phyloP scores from a whole-genome alignment of 306 rosid genomes.

The Benincasa hispida region DNA sequence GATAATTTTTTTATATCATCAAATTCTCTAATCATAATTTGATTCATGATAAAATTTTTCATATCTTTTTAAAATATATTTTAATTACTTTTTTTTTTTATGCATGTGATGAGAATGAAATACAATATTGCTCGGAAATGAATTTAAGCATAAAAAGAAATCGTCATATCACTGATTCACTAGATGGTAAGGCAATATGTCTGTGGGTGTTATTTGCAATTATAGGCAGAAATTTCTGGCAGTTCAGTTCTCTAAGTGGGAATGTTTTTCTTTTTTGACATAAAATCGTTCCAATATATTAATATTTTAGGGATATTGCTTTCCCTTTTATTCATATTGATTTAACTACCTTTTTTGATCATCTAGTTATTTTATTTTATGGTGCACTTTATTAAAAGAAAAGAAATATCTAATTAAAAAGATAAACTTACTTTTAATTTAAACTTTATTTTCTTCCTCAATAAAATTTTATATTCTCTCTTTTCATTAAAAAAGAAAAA shows the following conservation, averaged over 20 bases:
- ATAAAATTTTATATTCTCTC: neutral
- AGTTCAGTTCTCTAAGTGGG: neutral
- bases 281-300: neutral
- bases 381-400: neutral
- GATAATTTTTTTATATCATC: too few species aligned
- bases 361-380: neutral
- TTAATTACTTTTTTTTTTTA: too few species aligned
- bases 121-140: too few species aligned
- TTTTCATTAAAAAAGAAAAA: too few species aligned
- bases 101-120: too few species aligned
- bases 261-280: neutral
- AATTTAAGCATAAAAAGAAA: too few species aligned
- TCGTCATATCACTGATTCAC: too few species aligned
- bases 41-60: too few species aligned
- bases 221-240: neutral
- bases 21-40: too few species aligned
- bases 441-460: neutral
- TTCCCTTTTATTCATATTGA: neutral
- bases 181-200: neutral
- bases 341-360: neutral
- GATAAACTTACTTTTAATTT: neutral
- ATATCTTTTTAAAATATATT: too few species aligned
- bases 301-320: neutral
- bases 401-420: neutral
- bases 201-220: neutral